Conservation (phyloP, 164 flowering plant genomes). For the Houttuynia cordata region DNA sequence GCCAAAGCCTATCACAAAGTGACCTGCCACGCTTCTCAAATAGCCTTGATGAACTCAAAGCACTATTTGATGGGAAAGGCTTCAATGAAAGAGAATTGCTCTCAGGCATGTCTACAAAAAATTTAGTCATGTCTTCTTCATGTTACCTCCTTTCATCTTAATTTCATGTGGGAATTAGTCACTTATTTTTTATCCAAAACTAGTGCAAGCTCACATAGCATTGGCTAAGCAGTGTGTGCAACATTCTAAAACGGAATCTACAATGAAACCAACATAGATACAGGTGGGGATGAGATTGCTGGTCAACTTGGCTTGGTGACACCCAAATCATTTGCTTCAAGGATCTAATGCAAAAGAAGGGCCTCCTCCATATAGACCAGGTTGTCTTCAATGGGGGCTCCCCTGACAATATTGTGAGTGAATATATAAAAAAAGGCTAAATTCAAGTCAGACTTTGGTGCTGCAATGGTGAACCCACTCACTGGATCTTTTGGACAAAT, state of each 20-base stretch:
- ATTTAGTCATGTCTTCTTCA: neutral
- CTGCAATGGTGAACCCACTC: conserved; percentile 16
- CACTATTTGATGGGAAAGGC: conserved; percentile 2
- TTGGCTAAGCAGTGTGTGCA: conserved; percentile 26
- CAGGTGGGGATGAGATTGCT: conserved; percentile 15
- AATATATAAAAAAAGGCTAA: conserved; percentile 3
- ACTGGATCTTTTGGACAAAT: conserved; percentile 30
- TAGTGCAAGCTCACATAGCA: conserved; percentile 28
- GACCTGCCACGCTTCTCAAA: conserved; percentile 5
- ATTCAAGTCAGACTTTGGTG: conserved; percentile 8
- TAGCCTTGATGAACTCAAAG: conserved; percentile 2
- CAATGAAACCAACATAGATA: conserved; percentile 26
- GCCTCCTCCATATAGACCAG: conserved; percentile 9
- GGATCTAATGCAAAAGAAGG: conserved; percentile 16
- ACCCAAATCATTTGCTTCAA: conserved; percentile 34
- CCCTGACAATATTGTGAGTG: conserved; percentile 3
- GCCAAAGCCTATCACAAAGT: neutral
- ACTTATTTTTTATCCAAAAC: neutral
- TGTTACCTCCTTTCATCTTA: neutral
- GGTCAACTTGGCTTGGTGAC: conserved; percentile 42
- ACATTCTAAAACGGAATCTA: too few species aligned
- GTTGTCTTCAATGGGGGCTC: conserved; percentile 11
- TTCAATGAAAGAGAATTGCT: conserved; percentile 6
- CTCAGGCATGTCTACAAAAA: conserved; percentile 2
- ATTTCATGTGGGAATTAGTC: neutral